Base-by-base conservation (phyloP, 208 protist genomes). In the Acanthamoeba polyphaga region DNA sequence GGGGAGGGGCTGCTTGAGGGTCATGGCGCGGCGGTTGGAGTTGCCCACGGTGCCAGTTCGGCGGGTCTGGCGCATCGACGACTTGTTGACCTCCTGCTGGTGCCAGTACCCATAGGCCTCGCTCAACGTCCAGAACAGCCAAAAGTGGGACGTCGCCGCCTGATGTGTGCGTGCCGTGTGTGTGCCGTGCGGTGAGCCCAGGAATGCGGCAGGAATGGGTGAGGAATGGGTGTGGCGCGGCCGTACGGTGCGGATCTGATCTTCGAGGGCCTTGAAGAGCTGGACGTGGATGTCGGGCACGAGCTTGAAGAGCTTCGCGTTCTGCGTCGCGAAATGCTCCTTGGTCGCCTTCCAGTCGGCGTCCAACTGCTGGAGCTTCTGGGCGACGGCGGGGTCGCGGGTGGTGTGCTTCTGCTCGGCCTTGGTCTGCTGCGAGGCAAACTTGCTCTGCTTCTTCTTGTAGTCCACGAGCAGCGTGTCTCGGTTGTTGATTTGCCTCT, bases 51-150 rank as follows among this genome's bases (percentile, higher is more conserved):
- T 85, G 76, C 76, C 22, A 27, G 76, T 49, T 1, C 76, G 76
- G 7, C 46, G 46, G 5, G 76, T 80, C 38, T 80, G 46, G 27
- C 76, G 76, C 13, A 85, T 32, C n/a, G 76, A 85, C 4, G 76
- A 85, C 49, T 85, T 85, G 76, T 85, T 85, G 46, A 85, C 76
- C 49, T 85, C 76, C 76, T 85, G 76, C 76, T 85, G 76, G 49
- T 85, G 76, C 76, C 76, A 85, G 76, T 34, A 32, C 10, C 76
- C 49, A 27, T 85, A 85, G 38, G 76, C 76, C 76, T 85, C 76
- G 76, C 76, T 85, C 76, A 85, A 32, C 43, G 76, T 85, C 76
- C 76, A 85, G 76, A 85, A 85, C 3, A 85, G 76, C 76, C 76
- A 85, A 85, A 85, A 85, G 76, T 85, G 76, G 43, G 76, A 85